Evolutionary conservation across 2,329 filamentous ascomycete genomes (phyloP), one percentile per base, ranked within the genome.

Genomic region (Cryphonectria naterciae): DNA sequence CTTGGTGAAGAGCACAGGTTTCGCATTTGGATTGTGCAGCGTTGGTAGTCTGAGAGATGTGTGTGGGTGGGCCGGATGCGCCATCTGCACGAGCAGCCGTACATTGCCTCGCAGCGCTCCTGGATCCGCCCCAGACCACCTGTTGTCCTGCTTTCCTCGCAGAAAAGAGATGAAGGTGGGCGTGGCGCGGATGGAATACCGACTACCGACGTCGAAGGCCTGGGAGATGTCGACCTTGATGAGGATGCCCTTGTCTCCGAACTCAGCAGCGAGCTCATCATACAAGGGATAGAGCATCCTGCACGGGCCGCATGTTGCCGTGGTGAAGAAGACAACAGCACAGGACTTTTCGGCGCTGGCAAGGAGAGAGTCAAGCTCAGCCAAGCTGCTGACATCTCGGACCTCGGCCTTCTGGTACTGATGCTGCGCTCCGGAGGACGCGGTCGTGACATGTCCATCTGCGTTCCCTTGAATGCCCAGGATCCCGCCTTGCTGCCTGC

Each of bases 261-360:
- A 85, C 78, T 97, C 92, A 37, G 87, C 88, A 1, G 95, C 94
- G 0, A 98, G 84, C 74, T 93, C 86, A 72, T 97, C 92, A 76
- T 93, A 98, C 0, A 91, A 81, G 1, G 95, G 93, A 76, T 97
- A 97, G 2, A 95, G 86, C 22, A 89, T 82, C 79, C 92, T 95
- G 86, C 95, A 98, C 0, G 95, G 94, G 0, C 89, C 87, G 77
- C 95, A 98, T 2, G 91, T 96, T 2, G 92, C 88, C 4, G 93
- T 97, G 0, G 95, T 98, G 82, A 98, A 98, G 84, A 98, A 98
- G 70, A 98, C 86, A 52, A 95, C 88, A 0, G 93, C 93, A 72
- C 91, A 94, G 0, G 92, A 90, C 6, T 87, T 84, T 39, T 85
- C 85, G 0, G 92, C 92, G 1, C 83, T 82, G 0, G 82, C 79